phyloP scores from a whole-genome alignment of 805 yeast genomes.

The Starmerella apis region DNA sequence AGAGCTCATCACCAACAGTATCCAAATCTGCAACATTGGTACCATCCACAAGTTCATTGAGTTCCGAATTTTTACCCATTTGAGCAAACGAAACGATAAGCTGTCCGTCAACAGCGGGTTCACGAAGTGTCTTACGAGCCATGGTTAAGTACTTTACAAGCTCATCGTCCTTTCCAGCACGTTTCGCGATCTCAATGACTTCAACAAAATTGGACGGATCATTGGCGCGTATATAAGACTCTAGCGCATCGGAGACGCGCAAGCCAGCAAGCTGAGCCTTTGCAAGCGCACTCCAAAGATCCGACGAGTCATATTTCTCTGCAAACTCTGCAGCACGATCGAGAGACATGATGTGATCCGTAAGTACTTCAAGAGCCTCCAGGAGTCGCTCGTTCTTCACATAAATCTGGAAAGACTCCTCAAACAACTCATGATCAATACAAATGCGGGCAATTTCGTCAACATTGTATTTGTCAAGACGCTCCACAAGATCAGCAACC shows the following conservation, averaged over 20 bases:
- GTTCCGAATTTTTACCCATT: conserved; percentile 61
- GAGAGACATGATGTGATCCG: conserved; percentile 84
- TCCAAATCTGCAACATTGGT: conserved; percentile 91
- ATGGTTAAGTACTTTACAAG: conserved; percentile 71
- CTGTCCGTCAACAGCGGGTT: conserved; percentile 87
- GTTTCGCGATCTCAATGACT: conserved; percentile 89
- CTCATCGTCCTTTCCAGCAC: conserved; percentile 93
- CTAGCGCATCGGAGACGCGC: conserved; percentile 82
- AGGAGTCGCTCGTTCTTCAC: conserved; percentile 66
- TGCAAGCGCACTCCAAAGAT: conserved; percentile 91
- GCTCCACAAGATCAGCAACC: conserved; percentile 74
- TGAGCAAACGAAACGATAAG: conserved; percentile 78
- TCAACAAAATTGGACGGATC: conserved; percentile 84
- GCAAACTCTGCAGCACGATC: conserved; percentile 93
- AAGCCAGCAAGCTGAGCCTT: conserved; percentile 90
- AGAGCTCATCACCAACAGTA: conserved; percentile 81
- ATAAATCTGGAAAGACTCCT: conserved; percentile 90
- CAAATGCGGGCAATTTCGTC: conserved; percentile 88
- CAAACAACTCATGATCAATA: conserved; percentile 75
- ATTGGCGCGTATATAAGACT: conserved; percentile 81
- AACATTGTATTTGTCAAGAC: conserved; percentile 82
- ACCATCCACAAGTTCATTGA: conserved; percentile 72
- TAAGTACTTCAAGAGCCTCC: conserved; percentile 80
- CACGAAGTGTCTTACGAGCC: conserved; percentile 88
- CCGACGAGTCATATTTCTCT: conserved; percentile 75